Conservation (phyloP, 192 early-diverging fungal species). For the Podila epigama region DNA sequence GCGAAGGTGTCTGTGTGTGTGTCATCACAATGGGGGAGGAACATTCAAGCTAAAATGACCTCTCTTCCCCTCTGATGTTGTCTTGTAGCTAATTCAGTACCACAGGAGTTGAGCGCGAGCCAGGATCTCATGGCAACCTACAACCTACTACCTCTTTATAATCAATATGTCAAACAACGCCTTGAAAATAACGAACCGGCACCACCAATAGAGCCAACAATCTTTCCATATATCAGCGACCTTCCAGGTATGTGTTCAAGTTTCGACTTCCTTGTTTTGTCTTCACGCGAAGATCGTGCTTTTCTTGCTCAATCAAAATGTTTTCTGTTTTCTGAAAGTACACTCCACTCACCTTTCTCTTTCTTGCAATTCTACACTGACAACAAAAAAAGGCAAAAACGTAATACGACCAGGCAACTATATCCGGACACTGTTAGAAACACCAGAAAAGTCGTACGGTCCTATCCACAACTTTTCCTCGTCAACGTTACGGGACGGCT, state of each 20-base stretch:
- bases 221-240: constrained; percentile 41
- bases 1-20: background rate
- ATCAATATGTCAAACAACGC: constrained; percentile 42
- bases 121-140: constrained; percentile 49
- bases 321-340: too few relatives aligned
- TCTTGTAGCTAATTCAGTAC: constrained; percentile 13
- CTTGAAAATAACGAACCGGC: constrained; percentile 23
- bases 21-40: background rate
- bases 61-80: background rate
- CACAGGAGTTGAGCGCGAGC: constrained; percentile 33
- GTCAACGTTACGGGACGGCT: constrained; percentile 36
- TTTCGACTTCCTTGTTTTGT: background rate
- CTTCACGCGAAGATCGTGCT: background rate
- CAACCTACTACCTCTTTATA: constrained; percentile 43
- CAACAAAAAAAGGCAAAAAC: constrained; percentile 22
- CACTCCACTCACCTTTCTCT: background rate
- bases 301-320: too few relatives aligned
- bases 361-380: background rate
- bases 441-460: constrained; percentile 39
- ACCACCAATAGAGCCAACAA: constrained; percentile 38
- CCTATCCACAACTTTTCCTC: constrained; percentile 34
- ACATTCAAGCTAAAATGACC: background rate
- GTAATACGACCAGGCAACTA: constrained; percentile 45
- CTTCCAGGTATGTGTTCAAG: constrained; percentile 18
- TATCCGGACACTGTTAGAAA: constrained; percentile 36